Conservation (phyloP, 1,139 yeast species). For the Keqinozyma sinolaborantium region DNA sequence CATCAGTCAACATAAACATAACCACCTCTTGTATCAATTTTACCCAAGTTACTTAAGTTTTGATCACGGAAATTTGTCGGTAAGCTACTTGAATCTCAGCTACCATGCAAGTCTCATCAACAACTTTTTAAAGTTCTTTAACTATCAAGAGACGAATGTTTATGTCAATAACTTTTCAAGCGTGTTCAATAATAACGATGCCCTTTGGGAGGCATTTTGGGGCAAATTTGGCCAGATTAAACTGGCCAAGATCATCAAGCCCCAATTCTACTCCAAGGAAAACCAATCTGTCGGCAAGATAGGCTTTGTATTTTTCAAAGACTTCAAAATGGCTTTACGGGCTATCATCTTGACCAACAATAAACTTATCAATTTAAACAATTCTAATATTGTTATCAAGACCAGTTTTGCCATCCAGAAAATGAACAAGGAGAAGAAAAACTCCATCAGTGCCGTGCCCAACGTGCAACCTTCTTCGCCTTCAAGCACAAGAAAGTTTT, state of each 20-base stretch:
- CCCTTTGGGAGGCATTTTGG: slow-evolving; percentile 39
- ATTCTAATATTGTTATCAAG: slow-evolving; percentile 26
- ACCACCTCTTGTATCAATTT: slow-evolving; percentile 23
- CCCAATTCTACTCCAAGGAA: slow-evolving; percentile 27
- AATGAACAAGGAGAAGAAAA: slow-evolving; percentile 8
- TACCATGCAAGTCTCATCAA: slow-evolving; percentile 7
- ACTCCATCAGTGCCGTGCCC: not conserved
- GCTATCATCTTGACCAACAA: slow-evolving; percentile 40
- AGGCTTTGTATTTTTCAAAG: slow-evolving; percentile 40
- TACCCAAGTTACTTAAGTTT: slow-evolving; percentile 9
- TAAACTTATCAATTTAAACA: slow-evolving; percentile 18
- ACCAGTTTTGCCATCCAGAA: slow-evolving; percentile 43
- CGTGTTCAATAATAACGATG: slow-evolving; percentile 37
- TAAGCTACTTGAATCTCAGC: slow-evolving; percentile 4
- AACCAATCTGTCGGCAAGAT: slow-evolving; percentile 29
- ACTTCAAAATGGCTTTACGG: slow-evolving; percentile 35
- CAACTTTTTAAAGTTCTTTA: slow-evolving; percentile 14
- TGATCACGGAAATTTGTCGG: slow-evolving; percentile 4
- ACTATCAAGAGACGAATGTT: slow-evolving; percentile 57
- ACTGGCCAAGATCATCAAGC: slow-evolving; percentile 43
- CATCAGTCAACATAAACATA: slow-evolving; percentile 40
- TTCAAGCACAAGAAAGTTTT: not conserved
- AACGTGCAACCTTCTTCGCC: not conserved
- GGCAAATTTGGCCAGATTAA: slow-evolving; percentile 39
- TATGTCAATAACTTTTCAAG: slow-evolving; percentile 53